A percentile compares a stretch with the other conserved stretches of the same genome.
Evolutionary conservation across 345 rosid species (phyloP).

Genomic region (Trapa incisa): DNA sequence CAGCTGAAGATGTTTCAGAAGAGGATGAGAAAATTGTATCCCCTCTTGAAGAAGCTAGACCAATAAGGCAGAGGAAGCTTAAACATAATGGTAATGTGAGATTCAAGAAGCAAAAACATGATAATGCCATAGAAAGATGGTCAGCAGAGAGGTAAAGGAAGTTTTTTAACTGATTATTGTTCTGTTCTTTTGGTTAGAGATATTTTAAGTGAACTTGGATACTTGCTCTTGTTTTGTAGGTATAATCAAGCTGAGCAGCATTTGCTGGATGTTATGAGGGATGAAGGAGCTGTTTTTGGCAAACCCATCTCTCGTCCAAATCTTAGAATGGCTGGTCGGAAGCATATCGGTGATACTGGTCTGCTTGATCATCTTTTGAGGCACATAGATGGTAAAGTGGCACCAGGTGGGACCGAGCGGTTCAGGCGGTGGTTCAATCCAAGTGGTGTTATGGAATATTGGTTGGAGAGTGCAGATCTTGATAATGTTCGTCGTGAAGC

Average conservation of each 20-base stretch:
- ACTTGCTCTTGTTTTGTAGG: constrained; percentile 24
- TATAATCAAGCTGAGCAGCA: constrained; percentile 48
- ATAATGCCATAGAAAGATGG: constrained; percentile 37
- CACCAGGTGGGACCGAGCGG: constrained; percentile 71
- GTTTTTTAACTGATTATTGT: constrained; percentile 1
- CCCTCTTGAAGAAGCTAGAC: constrained; percentile 17
- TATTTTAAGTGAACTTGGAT: background rate
- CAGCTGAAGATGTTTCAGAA: constrained; percentile 13
- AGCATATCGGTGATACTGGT: constrained; percentile 78
- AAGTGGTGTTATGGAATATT: constrained; percentile 68
- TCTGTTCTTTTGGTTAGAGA: background rate
- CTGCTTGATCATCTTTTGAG: constrained; percentile 84
- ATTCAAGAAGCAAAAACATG: constrained; percentile 18
- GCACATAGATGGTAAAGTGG: constrained; percentile 82
- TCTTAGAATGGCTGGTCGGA: constrained; percentile 57
- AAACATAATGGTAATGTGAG: background rate
- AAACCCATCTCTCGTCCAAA: constrained; percentile 46
- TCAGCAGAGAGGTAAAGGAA: constrained; percentile 45
- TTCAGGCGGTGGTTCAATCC: constrained; percentile 81
- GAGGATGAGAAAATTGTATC: constrained; percentile 30
- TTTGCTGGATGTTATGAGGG: constrained; percentile 59
- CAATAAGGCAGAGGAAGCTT: constrained; percentile 11
- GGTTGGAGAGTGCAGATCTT: constrained; percentile 85
- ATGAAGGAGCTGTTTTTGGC: constrained; percentile 61
- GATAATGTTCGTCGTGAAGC: constrained; percentile 48